A percentile compares a stretch with the other conserved stretches of the same genome.
These are phyloP conservation scores for Podaxis pistillaris DNA, from an alignment of 768 basidiomycete genomes.

Conservation along the genomic window DNA sequence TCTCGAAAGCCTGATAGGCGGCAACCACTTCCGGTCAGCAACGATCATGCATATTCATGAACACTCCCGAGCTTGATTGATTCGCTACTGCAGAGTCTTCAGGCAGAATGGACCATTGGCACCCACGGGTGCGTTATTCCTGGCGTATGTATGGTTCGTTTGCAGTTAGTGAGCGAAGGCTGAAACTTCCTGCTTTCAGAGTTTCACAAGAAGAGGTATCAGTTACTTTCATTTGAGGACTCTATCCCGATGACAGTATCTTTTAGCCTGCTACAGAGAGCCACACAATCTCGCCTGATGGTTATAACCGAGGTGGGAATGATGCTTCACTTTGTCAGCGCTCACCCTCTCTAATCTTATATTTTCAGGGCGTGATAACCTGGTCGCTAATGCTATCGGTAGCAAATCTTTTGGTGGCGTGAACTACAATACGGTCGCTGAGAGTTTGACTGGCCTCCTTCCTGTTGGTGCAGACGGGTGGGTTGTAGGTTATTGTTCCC, in stretches of 20 bases:
- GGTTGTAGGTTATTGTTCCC: slow-evolving; percentile 7
- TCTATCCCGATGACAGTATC: background rate
- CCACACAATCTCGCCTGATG: slow-evolving; percentile 32
- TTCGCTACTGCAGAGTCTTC: slow-evolving; percentile 38
- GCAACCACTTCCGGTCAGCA: slow-evolving; percentile 75
- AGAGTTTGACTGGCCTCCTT: slow-evolving; percentile 54
- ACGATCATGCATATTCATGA: background rate
- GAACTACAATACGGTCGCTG: slow-evolving; percentile 42
- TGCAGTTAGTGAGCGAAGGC: background rate
- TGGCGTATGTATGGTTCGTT: slow-evolving; percentile 28
- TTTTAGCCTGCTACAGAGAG: slow-evolving; percentile 24
- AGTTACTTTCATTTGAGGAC: background rate
- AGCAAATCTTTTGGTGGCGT: slow-evolving; percentile 39
- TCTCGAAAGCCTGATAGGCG: slow-evolving; percentile 73
- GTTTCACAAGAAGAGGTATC: slow-evolving; percentile 36
- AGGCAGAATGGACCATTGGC: slow-evolving; percentile 54
- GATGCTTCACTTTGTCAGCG: background rate
- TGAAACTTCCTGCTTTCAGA: slow-evolving; percentile 16
- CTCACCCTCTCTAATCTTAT: background rate
- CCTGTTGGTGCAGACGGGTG: slow-evolving; percentile 47
- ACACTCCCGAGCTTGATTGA: slow-evolving; percentile 7
- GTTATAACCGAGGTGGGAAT: slow-evolving; percentile 31
- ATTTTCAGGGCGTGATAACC: slow-evolving; percentile 26
- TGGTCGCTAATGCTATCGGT: slow-evolving; percentile 28
- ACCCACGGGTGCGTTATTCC: slow-evolving; percentile 53